Percentiles rank a stretch among this genome's conserved stretches.
Evolutionary conservation across 345 rosid species (phyloP).

Genomic region (Hibiscus trionum): DNA sequence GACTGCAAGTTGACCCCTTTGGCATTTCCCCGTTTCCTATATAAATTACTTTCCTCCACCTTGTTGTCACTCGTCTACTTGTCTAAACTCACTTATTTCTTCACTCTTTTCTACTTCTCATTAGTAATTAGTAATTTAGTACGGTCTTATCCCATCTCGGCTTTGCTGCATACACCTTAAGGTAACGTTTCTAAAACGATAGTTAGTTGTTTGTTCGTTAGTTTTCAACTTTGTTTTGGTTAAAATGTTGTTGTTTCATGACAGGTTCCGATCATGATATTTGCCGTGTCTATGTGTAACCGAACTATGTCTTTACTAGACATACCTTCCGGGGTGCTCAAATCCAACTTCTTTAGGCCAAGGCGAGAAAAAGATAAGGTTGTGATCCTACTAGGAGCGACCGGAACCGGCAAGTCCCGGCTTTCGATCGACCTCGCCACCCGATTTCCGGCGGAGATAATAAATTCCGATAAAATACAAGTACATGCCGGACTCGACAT

Average conservation of each 20-base stretch:
- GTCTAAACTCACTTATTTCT: background rate
- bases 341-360: conserved; percentile 16
- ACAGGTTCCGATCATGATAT: conserved; percentile 6
- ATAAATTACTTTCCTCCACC: background rate
- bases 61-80: background rate
- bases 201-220: background rate
- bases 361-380: conserved; percentile 44
- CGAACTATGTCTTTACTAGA: conserved; percentile 16
- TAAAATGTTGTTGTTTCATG: background rate
- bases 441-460: conserved; percentile 53
- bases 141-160: background rate
- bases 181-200: background rate
- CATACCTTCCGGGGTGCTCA: conserved; percentile 10
- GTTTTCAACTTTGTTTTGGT: background rate
- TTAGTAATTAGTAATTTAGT: background rate
- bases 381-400: conserved; percentile 62
- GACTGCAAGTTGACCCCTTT: conserved; percentile 2
- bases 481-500: conserved; percentile 45
- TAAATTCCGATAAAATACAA: conserved; percentile 80
- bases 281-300: conserved; percentile 18
- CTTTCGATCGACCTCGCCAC: conserved; percentile 71
- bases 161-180: background rate
- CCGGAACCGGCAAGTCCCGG: conserved; percentile 76
- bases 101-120: background rate
- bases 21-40: background rate